These are phyloP conservation scores for Trametes versicolor DNA, from an alignment of 1,284 basidiomycete species.

Conservation along the genomic window DNA sequence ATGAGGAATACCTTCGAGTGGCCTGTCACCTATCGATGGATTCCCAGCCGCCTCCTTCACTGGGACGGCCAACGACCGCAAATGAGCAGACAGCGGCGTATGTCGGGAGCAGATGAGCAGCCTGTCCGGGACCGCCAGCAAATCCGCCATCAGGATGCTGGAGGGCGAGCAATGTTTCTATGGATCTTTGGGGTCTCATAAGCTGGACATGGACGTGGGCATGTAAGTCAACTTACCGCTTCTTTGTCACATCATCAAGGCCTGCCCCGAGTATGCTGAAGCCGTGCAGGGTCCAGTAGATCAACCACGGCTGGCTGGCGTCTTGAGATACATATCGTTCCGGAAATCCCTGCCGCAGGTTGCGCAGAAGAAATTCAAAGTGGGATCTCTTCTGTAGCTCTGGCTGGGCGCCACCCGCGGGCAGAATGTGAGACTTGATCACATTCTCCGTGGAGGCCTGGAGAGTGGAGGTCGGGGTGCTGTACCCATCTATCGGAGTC, in stretches of 20 bases:
- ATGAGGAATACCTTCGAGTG: too few species aligned
- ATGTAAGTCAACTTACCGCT: slow-evolving; percentile 59
- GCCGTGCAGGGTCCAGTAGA: slow-evolving; percentile 91
- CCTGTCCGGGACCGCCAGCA: slow-evolving; percentile 90
- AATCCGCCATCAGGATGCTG: slow-evolving; percentile 91
- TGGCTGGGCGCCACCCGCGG: slow-evolving; percentile 27
- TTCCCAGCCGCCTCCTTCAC: slow-evolving; percentile 84
- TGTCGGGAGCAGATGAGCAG: slow-evolving; percentile 89
- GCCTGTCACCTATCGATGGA: slow-evolving; percentile 71
- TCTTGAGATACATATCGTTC: slow-evolving; percentile 83
- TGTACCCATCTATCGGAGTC: slow-evolving; percentile 65
- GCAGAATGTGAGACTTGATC: slow-evolving; percentile 58
- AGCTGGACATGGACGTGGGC: neutral
- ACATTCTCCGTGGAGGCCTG: slow-evolving; percentile 77
- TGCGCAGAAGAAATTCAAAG: slow-evolving; percentile 73
- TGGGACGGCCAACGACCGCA: slow-evolving; percentile 83
- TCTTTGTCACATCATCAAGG: slow-evolving; percentile 78
- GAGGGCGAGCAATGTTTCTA: slow-evolving; percentile 80
- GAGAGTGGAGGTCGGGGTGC: slow-evolving; percentile 68
- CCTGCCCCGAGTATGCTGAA: slow-evolving; percentile 82
- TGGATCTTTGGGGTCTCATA: slow-evolving; percentile 56
- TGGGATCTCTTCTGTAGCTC: slow-evolving; percentile 67
- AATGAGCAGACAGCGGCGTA: slow-evolving; percentile 91
- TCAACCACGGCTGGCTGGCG: slow-evolving; percentile 91
- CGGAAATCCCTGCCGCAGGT: slow-evolving; percentile 82